Base-by-base conservation (phyloP, 805 yeast species). In the Saturnispora mendoncae region DNA sequence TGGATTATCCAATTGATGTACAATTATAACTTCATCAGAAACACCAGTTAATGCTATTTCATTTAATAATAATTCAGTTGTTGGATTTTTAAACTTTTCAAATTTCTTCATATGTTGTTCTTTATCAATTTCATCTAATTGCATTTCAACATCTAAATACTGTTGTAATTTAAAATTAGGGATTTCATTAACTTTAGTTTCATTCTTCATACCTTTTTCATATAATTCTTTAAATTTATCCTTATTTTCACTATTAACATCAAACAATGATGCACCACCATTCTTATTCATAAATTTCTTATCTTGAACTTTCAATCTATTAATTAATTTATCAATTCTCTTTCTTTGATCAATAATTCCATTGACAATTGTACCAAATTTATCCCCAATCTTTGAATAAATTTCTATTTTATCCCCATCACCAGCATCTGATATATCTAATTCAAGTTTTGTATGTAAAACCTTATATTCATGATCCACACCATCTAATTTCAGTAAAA, bases 191-290 rank as follows among this genome's bases (percentile, higher is more conserved):
- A 42, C 43, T 18, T 17, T 17, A 6, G 24, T 46, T 36, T 47
- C 51, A 31, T 45, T 47, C 43, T 50, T 41, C 58, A 53, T 54
- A 8, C 52, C 62, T 43, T 47, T 51, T 8, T 50, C 53, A 42
- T 61, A 66, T 17, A 73, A 46, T 4, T 57, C 53, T 4, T 69
- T 68, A 51, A 69, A 73, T 48, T 72, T 77, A 14, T 52, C 52
- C 43, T 60, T 57, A 52, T 71, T 69, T 2, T 68, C 59, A 6
- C 66, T 58, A 17, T 60, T 56, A 4, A 55, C 44, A 12, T 58
- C 52, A 21, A 66, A 57, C 13, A 69, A 52, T n/a, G 8, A 14
- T 10, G 9, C 10, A 4, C 15, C 13, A 10, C 3, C 21, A 9
- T 36, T 17, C 15, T 26, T 7, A 7, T 47, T 41, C 0, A 69